Evolutionary conservation across 228 moss, liverwort and hornwort genomes (phyloP).

Genomic region (Sphagnum fallax): DNA sequence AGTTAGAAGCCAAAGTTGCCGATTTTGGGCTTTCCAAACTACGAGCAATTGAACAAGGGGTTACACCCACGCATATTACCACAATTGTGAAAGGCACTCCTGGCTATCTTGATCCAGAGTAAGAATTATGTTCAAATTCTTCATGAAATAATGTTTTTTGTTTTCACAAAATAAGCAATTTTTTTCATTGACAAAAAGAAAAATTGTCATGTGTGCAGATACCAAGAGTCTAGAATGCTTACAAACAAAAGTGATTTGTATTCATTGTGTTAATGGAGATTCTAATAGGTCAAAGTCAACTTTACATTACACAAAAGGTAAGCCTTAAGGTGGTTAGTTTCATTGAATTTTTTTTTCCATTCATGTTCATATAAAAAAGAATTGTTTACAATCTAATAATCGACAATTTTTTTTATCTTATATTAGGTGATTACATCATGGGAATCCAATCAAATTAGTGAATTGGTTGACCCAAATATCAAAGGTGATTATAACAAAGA

Average conservation of each 20-base stretch:
- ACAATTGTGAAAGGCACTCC: conserved; percentile 76
- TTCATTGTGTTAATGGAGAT: conserved; percentile 48
- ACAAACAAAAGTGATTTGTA: conserved; percentile 59
- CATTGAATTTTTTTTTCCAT: neutral
- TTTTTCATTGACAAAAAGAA: neutral
- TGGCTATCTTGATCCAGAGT: conserved; percentile 68
- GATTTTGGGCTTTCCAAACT: conserved; percentile 75
- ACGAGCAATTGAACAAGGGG: conserved; percentile 14
- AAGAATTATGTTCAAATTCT: conserved; percentile 5
- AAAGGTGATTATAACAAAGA: conserved; percentile 11
- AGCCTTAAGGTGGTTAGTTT: conserved; percentile 1
- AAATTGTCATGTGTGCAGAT: conserved; percentile 17
- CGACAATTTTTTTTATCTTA: neutral
- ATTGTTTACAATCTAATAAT: neutral
- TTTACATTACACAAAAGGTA: conserved; percentile 7
- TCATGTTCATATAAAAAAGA: neutral
- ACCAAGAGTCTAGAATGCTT: conserved; percentile 26
- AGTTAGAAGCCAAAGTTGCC: conserved; percentile 47
- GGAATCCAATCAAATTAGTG: conserved; percentile 7
- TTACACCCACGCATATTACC: conserved; percentile 48
- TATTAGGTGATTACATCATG: conserved; percentile 22
- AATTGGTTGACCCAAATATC: conserved; percentile 23
- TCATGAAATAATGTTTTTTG: neutral
- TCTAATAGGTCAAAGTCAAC: conserved; percentile 30
- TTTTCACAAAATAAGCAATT: neutral